A percentile compares a stretch with the other conserved stretches of the same genome.
Evolutionary conservation across 2,329 filamentous ascomycete genomes (phyloP).

Genomic region (Atkinsonella texensis): DNA sequence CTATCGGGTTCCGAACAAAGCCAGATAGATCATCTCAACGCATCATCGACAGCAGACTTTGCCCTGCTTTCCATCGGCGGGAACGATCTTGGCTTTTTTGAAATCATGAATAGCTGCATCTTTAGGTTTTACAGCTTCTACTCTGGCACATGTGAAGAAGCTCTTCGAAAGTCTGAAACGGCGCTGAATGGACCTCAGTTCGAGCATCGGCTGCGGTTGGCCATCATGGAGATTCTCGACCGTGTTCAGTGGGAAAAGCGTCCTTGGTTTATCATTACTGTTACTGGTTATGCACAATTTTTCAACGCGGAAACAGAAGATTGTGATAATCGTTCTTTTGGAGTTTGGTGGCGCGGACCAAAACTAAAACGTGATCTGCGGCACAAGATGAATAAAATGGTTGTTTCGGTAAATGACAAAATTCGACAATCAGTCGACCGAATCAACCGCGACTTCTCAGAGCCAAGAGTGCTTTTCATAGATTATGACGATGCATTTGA

Average conservation of each 20-base stretch:
- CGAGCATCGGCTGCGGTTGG: conserved; percentile 25
- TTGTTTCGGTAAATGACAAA: conserved; percentile 28
- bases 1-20: conserved; percentile 23
- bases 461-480: conserved; percentile 29
- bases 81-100: conserved; percentile 38
- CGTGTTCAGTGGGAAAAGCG: conserved; percentile 31
- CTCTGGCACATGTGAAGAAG: conserved; percentile 31
- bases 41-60: conserved; percentile 26
- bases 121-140: conserved; percentile 38
- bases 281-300: conserved; percentile 36
- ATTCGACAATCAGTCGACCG: conserved; percentile 22
- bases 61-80: conserved; percentile 35
- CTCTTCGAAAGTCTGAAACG: conserved; percentile 22
- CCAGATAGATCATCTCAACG: conserved; percentile 31
- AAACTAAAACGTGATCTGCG: conserved; percentile 28
- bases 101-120: conserved; percentile 37
- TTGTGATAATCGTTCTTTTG: conserved; percentile 32
- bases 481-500: conserved; percentile 32
- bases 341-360: conserved; percentile 33
- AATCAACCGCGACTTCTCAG: conserved; percentile 25
- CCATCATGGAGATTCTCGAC: conserved; percentile 32
- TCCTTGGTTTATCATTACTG: conserved; percentile 28
- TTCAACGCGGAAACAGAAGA: conserved; percentile 31
- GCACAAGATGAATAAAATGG: conserved; percentile 31
- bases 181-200: conserved; percentile 24